Conservation (phyloP, 1,139 yeast genomes). For the Debaryomyces coudertii region DNA sequence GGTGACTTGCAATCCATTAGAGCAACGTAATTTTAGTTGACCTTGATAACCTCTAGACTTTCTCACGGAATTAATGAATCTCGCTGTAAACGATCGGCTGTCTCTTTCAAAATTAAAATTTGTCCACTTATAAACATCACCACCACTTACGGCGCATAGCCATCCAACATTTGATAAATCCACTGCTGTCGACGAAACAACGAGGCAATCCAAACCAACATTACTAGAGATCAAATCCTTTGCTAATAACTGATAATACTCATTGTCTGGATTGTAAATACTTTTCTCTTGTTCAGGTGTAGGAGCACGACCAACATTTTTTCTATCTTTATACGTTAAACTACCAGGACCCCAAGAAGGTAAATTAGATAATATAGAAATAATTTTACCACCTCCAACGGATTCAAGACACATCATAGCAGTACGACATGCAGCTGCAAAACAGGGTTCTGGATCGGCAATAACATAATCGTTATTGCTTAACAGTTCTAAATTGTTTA, state of each 20-base stretch:
- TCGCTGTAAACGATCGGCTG: slow-evolving; percentile 65
- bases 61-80: slow-evolving; percentile 52
- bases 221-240: slow-evolving; percentile 59
- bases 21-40: slow-evolving; percentile 81
- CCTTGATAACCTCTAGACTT: slow-evolving; percentile 73
- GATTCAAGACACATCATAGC: slow-evolving; percentile 66
- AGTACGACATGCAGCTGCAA: slow-evolving; percentile 76
- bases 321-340: slow-evolving; percentile 56
- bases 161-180: slow-evolving; percentile 77
- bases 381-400: slow-evolving; percentile 81
- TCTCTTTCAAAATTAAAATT: slow-evolving; percentile 73
- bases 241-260: slow-evolving; percentile 64
- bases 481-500: slow-evolving; percentile 58
- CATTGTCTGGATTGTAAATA: slow-evolving; percentile 61
- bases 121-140: slow-evolving; percentile 65
- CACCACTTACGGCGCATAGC: slow-evolving; percentile 74
- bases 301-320: slow-evolving; percentile 37
- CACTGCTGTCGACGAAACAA: slow-evolving; percentile 64
- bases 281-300: slow-evolving; percentile 58
- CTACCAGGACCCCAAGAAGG: slow-evolving; percentile 89
- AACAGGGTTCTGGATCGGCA: slow-evolving; percentile 69
- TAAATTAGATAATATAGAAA: slow-evolving; percentile 64
- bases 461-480: slow-evolving; percentile 42
- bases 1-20: slow-evolving; percentile 85
- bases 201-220: slow-evolving; percentile 77